A percentile compares a stretch with the other conserved stretches of the same genome.
These are phyloP conservation scores for Fusarium sp. DNA, from an alignment of 2,329 filamentous ascomycete genomes.

Conservation along the genomic window DNA sequence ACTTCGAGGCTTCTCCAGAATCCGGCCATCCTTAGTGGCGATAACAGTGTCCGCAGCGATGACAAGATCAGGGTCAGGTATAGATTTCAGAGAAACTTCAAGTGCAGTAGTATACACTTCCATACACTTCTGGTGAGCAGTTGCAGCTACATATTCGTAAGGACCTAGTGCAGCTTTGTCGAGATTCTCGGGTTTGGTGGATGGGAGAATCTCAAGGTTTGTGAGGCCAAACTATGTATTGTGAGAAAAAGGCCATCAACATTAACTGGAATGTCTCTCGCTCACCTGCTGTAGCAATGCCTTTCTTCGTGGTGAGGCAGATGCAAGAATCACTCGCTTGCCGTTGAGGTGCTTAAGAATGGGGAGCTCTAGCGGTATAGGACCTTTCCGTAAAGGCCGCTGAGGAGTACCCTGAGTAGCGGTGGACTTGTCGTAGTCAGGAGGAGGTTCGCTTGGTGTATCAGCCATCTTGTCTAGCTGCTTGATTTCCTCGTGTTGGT, in stretches of 20 bases:
- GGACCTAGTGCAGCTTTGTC: constrained; percentile 79
- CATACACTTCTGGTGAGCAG: constrained; percentile 84
- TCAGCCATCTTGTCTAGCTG: constrained; percentile 44
- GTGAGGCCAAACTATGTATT: constrained; percentile 76
- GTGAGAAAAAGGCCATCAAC: constrained; percentile 18
- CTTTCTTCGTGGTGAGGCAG: constrained; percentile 85
- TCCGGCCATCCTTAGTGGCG: constrained; percentile 77
- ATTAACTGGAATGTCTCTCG: too few species aligned
- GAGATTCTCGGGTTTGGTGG: constrained; percentile 85
- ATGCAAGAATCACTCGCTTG: constrained; percentile 89
- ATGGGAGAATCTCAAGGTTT: constrained; percentile 86
- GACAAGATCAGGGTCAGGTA: constrained; percentile 81
- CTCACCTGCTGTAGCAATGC: constrained; percentile 79
- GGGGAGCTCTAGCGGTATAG: constrained; percentile 80
- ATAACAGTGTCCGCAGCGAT: constrained; percentile 94
- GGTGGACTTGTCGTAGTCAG: constrained; percentile 58
- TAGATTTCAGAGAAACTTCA: constrained; percentile 56
- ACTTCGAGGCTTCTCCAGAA: constrained; percentile 90
- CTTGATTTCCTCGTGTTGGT: constrained; percentile 1
- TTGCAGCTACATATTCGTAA: constrained; percentile 91
- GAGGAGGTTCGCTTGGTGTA: constrained; percentile 55
- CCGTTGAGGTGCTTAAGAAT: constrained; percentile 80
- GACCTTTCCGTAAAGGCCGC: constrained; percentile 58
- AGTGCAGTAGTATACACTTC: constrained; percentile 71
- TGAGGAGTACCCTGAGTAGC: constrained; percentile 51